These are phyloP conservation scores for Solioccasus polychromus DNA, from an alignment of 768 basidiomycete genomes.

Conservation along the genomic window DNA sequence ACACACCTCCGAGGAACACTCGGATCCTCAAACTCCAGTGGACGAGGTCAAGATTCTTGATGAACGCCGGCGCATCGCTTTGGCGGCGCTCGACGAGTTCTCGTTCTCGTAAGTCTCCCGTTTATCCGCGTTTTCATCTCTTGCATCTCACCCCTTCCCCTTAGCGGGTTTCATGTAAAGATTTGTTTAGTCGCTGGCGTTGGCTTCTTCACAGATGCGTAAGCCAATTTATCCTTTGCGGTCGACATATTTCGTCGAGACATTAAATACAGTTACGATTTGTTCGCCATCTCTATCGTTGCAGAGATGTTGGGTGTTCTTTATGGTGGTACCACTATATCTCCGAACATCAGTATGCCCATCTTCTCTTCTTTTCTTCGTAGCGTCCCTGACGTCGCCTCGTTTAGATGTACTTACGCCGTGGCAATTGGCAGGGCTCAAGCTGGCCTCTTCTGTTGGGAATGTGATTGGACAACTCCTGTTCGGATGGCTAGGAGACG, in stretches of 20 bases:
- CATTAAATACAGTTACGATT: constrained; percentile 49
- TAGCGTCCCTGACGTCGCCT: constrained; percentile 24
- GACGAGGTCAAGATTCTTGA: background rate
- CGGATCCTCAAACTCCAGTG: background rate
- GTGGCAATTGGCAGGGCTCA: constrained; percentile 70
- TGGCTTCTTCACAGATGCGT: constrained; percentile 88
- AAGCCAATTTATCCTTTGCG: constrained; percentile 17
- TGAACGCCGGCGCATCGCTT: constrained; percentile 1
- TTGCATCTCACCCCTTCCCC: background rate
- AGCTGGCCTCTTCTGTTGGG: constrained; percentile 73
- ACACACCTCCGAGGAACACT: background rate
- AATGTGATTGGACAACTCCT: constrained; percentile 69
- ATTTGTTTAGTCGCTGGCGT: constrained; percentile 65
- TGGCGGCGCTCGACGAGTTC: background rate
- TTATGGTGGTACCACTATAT: constrained; percentile 45
- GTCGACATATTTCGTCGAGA: background rate
- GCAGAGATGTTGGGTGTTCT: constrained; percentile 79
- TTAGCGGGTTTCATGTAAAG: constrained; percentile 78
- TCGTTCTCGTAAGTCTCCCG: background rate
- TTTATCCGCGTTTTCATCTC: background rate
- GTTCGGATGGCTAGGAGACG: constrained; percentile 76
- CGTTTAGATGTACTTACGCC: constrained; percentile 1
- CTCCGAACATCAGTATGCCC: background rate
- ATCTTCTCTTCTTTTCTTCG: background rate
- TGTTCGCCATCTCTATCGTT: constrained; percentile 85